Conservation (phyloP, 345 rosid species). For the Conringia planisiliqua region DNA sequence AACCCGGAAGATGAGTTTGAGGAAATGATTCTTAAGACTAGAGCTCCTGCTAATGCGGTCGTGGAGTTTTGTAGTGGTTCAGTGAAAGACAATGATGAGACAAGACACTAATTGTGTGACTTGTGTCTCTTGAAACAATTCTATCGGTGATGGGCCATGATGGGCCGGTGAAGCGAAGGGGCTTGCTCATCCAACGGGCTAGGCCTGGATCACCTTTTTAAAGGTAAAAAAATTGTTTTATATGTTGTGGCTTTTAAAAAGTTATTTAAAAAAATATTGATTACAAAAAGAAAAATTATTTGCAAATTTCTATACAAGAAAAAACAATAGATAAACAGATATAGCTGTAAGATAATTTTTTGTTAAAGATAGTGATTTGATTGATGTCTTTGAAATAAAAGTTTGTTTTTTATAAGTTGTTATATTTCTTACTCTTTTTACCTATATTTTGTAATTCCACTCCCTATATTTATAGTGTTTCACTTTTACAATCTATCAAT, state of each 20-base stretch:
- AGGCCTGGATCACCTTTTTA: neutral
- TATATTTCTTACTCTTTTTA: neutral
- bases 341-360: neutral
- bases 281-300: neutral
- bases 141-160: neutral
- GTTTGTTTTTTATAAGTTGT: neutral
- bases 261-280: neutral
- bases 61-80: constrained; percentile 40
- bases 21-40: constrained; percentile 84
- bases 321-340: neutral
- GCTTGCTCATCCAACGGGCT: too few species aligned
- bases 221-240: neutral
- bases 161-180: too few species aligned
- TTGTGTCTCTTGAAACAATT: neutral
- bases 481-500: neutral
- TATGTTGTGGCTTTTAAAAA: neutral
- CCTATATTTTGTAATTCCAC: neutral
- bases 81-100: neutral
- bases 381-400: too few species aligned
- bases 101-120: constrained; percentile 1
- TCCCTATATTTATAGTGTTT: neutral
- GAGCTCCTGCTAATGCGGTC: constrained; percentile 73
- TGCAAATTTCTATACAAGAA: neutral
- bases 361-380: neutral
- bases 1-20: constrained; percentile 84